These are phyloP conservation scores for Hibiscus syriacus DNA, from an alignment of 345 rosid species.

Conservation along the genomic window DNA sequence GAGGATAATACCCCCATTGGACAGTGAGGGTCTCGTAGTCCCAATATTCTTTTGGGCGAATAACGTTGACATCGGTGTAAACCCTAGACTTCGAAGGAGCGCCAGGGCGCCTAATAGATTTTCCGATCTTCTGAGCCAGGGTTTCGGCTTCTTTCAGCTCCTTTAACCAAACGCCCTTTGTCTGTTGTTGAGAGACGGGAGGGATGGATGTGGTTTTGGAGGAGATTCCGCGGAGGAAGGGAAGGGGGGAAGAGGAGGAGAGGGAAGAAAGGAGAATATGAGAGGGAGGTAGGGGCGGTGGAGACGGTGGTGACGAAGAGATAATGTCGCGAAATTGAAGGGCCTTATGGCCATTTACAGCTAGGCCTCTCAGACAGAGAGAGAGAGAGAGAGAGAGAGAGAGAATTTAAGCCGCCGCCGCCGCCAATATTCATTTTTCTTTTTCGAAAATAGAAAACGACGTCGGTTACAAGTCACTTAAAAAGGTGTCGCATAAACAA, in stretches of 20 bases:
- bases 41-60: slow-evolving; percentile 78
- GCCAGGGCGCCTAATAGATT: slow-evolving; percentile 84
- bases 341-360: slow-evolving; percentile 73
- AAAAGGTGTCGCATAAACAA: no score
- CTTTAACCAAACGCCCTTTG: slow-evolving; percentile 6
- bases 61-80: slow-evolving; percentile 76
- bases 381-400: slow-evolving; percentile 2
- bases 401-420: neutral
- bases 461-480: no score
- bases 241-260: neutral
- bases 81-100: slow-evolving; percentile 96
- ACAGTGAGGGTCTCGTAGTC: slow-evolving; percentile 71
- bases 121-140: slow-evolving; percentile 97
- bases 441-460: no score
- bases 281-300: slow-evolving; percentile 13
- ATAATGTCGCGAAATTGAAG: no score
- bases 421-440: neutral
- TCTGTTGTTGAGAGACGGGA: slow-evolving; percentile 4
- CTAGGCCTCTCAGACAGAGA: neutral
- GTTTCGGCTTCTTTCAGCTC: slow-evolving; percentile 35
- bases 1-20: slow-evolving; percentile 70
- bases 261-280: slow-evolving; percentile 4
- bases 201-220: slow-evolving; percentile 26
- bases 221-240: slow-evolving; percentile 21
- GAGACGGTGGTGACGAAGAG: slow-evolving; percentile 24